A percentile compares a stretch with the other conserved stretches of the same genome.
Evolutionary conservation across 2,329 filamentous ascomycete genomes (phyloP).

Genomic region (Aspergillus neotritici): DNA sequence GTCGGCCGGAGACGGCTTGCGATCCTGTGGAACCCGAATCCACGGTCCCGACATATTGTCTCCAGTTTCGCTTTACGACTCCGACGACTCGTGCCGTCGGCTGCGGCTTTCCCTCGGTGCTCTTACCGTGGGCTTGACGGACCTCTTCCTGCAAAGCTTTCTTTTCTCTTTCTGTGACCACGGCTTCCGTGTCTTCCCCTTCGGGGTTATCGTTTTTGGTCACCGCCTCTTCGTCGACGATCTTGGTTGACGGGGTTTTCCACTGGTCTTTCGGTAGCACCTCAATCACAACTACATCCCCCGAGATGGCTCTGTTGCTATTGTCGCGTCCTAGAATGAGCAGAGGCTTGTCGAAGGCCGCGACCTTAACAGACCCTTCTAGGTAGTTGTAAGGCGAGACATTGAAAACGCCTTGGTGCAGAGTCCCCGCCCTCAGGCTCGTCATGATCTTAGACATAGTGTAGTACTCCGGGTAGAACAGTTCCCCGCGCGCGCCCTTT

Average conservation of each 20-base stretch:
- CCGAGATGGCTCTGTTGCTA: constrained; percentile 88
- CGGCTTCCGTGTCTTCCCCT: constrained; percentile 63
- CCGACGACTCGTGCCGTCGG: constrained; percentile 91
- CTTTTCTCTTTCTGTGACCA: constrained; percentile 85
- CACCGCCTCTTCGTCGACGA: constrained; percentile 87
- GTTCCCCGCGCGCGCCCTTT: constrained; percentile 60
- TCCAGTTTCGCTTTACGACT: constrained; percentile 91
- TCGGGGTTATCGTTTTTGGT: constrained; percentile 94
- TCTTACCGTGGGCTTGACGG: constrained; percentile 72
- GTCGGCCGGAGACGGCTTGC: constrained; percentile 67
- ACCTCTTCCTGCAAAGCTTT: constrained; percentile 87
- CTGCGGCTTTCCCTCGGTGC: constrained; percentile 69
- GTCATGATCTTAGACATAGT: constrained; percentile 91
- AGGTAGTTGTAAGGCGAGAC: constrained; percentile 98
- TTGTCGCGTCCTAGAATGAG: constrained; percentile 88
- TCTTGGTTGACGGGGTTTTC: constrained; percentile 92
- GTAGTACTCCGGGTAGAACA: constrained; percentile 85
- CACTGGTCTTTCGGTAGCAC: constrained; percentile 90
- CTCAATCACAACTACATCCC: constrained; percentile 89
- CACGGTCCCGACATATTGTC: constrained; percentile 94
- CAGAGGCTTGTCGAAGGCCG: constrained; percentile 82
- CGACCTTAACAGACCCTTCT: constrained; percentile 84
- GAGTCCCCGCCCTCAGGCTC: constrained; percentile 75
- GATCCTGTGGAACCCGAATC: constrained; percentile 78
- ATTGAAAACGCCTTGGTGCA: constrained; percentile 94